phyloP scores from a whole-genome alignment of 805 yeast species.

The Naumovozyma castellii region DNA sequence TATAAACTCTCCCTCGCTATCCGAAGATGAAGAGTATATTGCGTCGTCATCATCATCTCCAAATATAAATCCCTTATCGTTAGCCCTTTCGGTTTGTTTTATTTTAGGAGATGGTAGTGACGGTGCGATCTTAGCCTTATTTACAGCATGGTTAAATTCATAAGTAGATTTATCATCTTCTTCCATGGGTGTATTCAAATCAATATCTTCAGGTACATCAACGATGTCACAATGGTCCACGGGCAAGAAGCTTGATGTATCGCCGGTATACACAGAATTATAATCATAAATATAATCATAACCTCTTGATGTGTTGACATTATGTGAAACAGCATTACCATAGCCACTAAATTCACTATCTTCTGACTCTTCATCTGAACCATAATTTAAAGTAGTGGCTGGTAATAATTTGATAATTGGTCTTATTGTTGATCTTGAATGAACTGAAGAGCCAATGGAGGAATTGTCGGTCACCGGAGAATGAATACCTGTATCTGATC shows the following conservation, averaged over 20 bases:
- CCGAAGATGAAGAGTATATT: slow-evolving; percentile 8
- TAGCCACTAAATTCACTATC: slow-evolving; percentile 33
- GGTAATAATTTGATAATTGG: slow-evolving; percentile 74
- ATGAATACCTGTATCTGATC: slow-evolving; percentile 19
- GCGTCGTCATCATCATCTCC: not conserved
- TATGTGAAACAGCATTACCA: slow-evolving; percentile 55
- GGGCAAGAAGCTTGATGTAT: slow-evolving; percentile 31
- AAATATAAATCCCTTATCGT: not conserved
- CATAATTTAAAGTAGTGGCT: slow-evolving; percentile 74
- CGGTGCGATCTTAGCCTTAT: not conserved
- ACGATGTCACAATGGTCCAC: slow-evolving; percentile 29
- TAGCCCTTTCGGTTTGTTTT: not conserved
- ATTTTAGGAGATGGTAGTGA: not conserved
- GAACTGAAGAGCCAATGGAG: slow-evolving; percentile 16
- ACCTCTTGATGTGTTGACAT: slow-evolving; percentile 62
- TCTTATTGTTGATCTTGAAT: slow-evolving; percentile 12
- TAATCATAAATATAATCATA: slow-evolving; percentile 73
- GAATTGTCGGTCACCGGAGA: slow-evolving; percentile 22
- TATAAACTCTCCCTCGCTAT: slow-evolving; percentile 14
- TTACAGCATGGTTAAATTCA: not conserved
- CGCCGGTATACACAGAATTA: slow-evolving; percentile 61
- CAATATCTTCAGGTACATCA: slow-evolving; percentile 30
- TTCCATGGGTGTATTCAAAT: slow-evolving; percentile 26
- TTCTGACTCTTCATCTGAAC: slow-evolving; percentile 50
- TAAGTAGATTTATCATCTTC: slow-evolving; percentile 12